Evolutionary conservation across 106 monocot genomes (phyloP), one percentile per base, ranked within the genome.

Genomic region (Acorus gramineus): DNA sequence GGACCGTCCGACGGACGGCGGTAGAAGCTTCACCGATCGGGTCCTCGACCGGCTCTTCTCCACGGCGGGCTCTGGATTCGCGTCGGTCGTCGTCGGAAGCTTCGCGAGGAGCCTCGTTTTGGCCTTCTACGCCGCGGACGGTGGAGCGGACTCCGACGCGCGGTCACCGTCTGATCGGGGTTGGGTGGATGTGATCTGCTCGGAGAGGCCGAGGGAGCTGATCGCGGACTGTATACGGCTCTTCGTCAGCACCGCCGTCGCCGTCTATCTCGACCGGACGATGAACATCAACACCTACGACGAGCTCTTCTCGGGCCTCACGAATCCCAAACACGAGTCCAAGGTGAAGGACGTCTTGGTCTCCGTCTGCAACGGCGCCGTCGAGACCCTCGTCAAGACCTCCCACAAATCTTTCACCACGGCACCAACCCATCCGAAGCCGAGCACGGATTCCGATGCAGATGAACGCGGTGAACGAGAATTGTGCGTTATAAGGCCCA

Each of bases 181-280:
- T 42, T 93, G 88, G 93, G 64, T 81, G 3, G 11, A 72, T 2
- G 4, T 85, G 56, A 44, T 85, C 4, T 76, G 66, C 65, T 45
- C 51, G 4, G 80, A 78, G 43, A 76, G 66, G 51, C 61, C 61
- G 12, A 59, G 65, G 67, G 66, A 76, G 50, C 44, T 86, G 8
- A 68, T 84, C 13, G 79, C 63, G 6, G 68, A 79, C 7, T 76
- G 67, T 5, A 73, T 93, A 6, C 67, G 67, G 66, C n/a, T 63
- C 7, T 89, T 93, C 14, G 83, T 86, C 43, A 65, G 70, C 72
- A 79, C 89, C 0, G 80, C 85, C 7, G 84, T 88, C 28, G 55
- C 66, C 11, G 83, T 83, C 6, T 93, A 75, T 68, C 76, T 93
- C 8, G 89, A 89, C 11, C 85, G 82, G 69, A 85, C 89, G 4